Evolutionary conservation across 2,329 filamentous ascomycete genomes (phyloP), one percentile per base, ranked within the genome.

Genomic region (Golovinomyces cichoracearum): DNA sequence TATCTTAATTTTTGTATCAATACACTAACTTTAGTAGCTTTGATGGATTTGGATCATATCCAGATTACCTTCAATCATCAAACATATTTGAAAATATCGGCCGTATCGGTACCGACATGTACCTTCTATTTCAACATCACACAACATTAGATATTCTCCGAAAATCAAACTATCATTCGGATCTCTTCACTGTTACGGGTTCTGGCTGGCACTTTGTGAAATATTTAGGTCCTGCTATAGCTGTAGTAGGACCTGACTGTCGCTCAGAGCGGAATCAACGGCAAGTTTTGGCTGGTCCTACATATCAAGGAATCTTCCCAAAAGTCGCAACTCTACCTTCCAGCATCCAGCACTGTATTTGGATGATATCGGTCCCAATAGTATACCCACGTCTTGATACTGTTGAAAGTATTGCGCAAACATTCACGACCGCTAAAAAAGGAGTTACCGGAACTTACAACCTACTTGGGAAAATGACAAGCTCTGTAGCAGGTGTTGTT

Each of bases 41-140:
- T 57, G 90, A 98, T 60, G 90, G 90, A 23, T 98, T 90, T 57
- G 90, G 90, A 26, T 93, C 85, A 1, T 98, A 95, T 58, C 90
- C 90, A 0, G 85, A 93, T 53, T 92, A 95, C 61, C 95, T 98
- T 88, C 90, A 98, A 61, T 83, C 83, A 55, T 94, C 85, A 17
- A 80, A 93, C 54, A 85, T 95, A 66, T 95, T 98, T 69, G 94
- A 93, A 66, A 95, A 95, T 60, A 93, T 95, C 58, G 90, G 90
- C 22, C 77, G 90, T 33, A 79, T 98, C 52, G 90, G 85, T 21
- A 86, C 92, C 49, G 85, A 95, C 56, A 94, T 94, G 86, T 98
- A 95, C 61, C 71, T 98, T 31, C 73, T 98, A 6, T 98, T 98
- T 70, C 90, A 98, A 61, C 90, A 98, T 60, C 90, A 98, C 63